phyloP scores from a whole-genome alignment of 2,329 filamentous ascomycete genomes.

The Thelonectria olida region DNA sequence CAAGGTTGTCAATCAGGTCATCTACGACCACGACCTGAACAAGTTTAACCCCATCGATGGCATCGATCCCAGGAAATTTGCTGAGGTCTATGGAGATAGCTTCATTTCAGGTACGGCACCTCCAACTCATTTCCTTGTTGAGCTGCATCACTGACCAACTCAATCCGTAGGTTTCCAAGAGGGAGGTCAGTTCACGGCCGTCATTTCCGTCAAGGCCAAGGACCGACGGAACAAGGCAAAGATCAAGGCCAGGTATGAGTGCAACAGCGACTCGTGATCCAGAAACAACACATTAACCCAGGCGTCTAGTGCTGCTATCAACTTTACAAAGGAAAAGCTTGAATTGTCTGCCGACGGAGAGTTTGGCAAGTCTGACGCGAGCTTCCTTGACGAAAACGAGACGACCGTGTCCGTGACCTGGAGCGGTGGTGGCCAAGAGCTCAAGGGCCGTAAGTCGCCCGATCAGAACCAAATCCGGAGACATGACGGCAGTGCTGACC shows the following conservation, averaged over 20 bases:
- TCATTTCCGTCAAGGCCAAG: constrained; percentile 14
- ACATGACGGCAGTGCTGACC: not conserved
- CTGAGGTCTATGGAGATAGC: constrained; percentile 17
- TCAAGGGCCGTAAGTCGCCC: constrained; percentile 9
- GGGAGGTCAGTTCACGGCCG: constrained; percentile 8
- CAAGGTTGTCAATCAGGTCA: constrained; percentile 22
- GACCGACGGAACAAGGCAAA: not conserved
- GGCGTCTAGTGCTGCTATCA: not conserved
- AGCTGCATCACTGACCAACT: too few species aligned
- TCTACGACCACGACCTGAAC: constrained; percentile 7
- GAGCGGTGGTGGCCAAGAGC: constrained; percentile 16
- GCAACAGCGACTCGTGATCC: not conserved
- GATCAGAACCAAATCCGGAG: not conserved
- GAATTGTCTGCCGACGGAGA: not conserved
- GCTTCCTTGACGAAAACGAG: constrained; percentile 15
- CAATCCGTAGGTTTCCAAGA: constrained; percentile 8
- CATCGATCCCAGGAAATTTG: too few species aligned
- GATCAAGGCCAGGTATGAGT: constrained; percentile 9
- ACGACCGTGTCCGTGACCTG: constrained; percentile 17
- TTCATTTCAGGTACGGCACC: constrained; percentile 22
- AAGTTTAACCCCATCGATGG: too few species aligned
- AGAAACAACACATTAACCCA: not conserved
- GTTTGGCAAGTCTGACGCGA: constrained; percentile 1
- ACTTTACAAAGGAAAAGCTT: constrained; percentile 7
- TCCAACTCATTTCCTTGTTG: too few species aligned